Evolutionary conservation across 139 green algal species (phyloP), one percentile per base, ranked within the genome.

Genomic region (Closterium sp.): DNA sequence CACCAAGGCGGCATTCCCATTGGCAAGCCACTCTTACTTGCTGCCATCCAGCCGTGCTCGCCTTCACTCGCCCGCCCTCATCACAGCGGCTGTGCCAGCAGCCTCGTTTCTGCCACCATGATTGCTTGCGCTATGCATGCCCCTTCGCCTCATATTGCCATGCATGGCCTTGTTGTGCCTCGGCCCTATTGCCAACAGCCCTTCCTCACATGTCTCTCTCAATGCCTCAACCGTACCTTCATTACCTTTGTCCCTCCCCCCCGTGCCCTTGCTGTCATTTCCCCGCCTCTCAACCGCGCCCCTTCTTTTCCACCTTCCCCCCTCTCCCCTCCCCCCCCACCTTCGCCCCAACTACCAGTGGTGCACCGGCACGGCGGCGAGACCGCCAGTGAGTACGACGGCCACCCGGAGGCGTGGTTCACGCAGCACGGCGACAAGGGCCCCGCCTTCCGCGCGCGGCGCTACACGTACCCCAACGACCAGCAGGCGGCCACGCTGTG

Each of bases 381-480:
- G 64, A 69, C 84, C 32, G 23, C 36, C 9, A 89, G 64, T 1
- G 0, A 38, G 7, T 89, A 21, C 35, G 89, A 91, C 32, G 89
- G 89, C 25, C 34, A 91, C 30, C 81, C 89, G 21, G 16, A 88
- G 43, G 89, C 89, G 19, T 91, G 89, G 89, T 88, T 38, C 34
- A 91, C 89, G 23, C 34, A 36, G 19, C 19, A 33, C 25, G 69
- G 69, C 28, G 89, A 91, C 9, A 91, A 10, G 3, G 89, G 89
- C 28, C 66, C 69, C 84, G 90, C 36, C 2, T 91, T 35, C 38
- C n/a, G 34, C 9, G 34, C 66, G 19, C 43, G 33, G 0, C 55
- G 31, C 25, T 90, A 90, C 84, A 34, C 28, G n/a, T 92, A 92
- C 34, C 55, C 90, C 36, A 92, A 92, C 34, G 28, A 84, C 4